These are phyloP conservation scores for Aegle marmelos DNA, from an alignment of 345 rosid species.

Conservation along the genomic window DNA sequence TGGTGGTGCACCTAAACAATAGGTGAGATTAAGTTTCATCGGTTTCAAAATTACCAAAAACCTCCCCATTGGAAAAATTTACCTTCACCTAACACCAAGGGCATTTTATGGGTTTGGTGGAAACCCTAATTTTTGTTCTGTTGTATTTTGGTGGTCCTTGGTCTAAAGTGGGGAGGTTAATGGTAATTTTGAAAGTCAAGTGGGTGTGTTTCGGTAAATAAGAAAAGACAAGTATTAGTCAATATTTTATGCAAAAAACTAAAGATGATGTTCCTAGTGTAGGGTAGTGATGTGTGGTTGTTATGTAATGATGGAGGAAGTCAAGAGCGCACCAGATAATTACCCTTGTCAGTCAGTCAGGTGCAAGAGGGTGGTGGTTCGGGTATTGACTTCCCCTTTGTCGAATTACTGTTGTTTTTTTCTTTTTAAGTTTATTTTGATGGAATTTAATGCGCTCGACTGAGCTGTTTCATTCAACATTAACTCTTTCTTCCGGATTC, in stretches of 20 bases:
- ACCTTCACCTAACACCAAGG: background rate
- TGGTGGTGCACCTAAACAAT: slow-evolving; percentile 22
- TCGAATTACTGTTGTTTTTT: background rate
- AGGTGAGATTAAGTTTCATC: slow-evolving; percentile 1
- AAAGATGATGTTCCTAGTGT: too few species aligned
- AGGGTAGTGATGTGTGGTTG: background rate
- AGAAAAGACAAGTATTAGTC: slow-evolving; percentile 6
- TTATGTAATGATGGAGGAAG: slow-evolving; percentile 37
- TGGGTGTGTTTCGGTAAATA: slow-evolving; percentile 20
- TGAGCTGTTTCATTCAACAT: background rate
- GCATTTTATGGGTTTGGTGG: background rate
- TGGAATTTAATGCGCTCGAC: slow-evolving; percentile 15
- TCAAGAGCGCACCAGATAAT: slow-evolving; percentile 92
- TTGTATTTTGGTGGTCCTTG: background rate
- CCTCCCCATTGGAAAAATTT: slow-evolving; percentile 16
- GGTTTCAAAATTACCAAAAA: slow-evolving; percentile 37
- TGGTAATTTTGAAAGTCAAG: slow-evolving; percentile 28
- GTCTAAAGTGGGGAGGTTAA: slow-evolving; percentile 22
- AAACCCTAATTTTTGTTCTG: background rate
- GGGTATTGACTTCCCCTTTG: slow-evolving; percentile 87
- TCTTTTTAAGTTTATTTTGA: background rate
- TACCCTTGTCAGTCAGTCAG: slow-evolving; percentile 37
- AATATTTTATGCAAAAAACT: background rate
- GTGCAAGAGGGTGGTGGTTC: slow-evolving; percentile 62
- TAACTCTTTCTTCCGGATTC: background rate